A percentile compares a stretch with the other conserved stretches of the same genome.
Evolutionary conservation across 129 eudicot genomes (phyloP).

Genomic region (Cynara cardunculus): DNA sequence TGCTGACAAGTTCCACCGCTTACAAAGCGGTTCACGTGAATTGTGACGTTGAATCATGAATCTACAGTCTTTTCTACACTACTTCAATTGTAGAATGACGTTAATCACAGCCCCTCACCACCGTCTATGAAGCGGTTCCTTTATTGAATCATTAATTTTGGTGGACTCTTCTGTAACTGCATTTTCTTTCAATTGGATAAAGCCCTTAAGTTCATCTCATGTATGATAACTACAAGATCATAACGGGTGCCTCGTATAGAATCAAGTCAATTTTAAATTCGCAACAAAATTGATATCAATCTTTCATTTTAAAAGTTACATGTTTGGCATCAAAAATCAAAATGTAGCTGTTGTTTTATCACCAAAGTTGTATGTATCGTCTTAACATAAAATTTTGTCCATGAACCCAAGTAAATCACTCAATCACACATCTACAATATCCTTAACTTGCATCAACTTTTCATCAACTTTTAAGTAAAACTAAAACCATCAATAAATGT

Average conservation of each 20-base stretch:
- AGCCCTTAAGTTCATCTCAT: conserved; percentile 8
- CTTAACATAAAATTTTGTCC: not conserved
- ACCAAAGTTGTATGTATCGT: not conserved
- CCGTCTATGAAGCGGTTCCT: conserved; percentile 20
- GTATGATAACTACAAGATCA: conserved; percentile 11
- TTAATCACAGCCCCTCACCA: conserved; percentile 13
- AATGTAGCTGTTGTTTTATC: not conserved
- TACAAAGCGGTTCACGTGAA: conserved; percentile 25
- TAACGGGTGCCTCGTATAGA: not conserved
- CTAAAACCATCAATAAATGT: not conserved
- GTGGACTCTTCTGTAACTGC: not conserved
- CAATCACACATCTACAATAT: conserved; percentile 2
- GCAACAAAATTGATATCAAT: not conserved
- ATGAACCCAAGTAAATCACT: not conserved
- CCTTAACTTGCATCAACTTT: not conserved
- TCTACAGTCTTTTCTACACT: conserved; percentile 26
- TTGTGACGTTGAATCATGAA: conserved; percentile 23
- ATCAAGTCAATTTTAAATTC: not conserved
- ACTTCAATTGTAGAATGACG: conserved; percentile 12
- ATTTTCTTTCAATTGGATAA: not conserved
- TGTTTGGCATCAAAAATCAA: not conserved
- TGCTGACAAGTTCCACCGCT: conserved; percentile 22
- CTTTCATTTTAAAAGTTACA: not conserved
- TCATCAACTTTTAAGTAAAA: not conserved
- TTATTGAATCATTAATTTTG: conserved; percentile 14